phyloP scores from a whole-genome alignment of 2,329 filamentous ascomycete genomes.

The Penicillium crustosum region DNA sequence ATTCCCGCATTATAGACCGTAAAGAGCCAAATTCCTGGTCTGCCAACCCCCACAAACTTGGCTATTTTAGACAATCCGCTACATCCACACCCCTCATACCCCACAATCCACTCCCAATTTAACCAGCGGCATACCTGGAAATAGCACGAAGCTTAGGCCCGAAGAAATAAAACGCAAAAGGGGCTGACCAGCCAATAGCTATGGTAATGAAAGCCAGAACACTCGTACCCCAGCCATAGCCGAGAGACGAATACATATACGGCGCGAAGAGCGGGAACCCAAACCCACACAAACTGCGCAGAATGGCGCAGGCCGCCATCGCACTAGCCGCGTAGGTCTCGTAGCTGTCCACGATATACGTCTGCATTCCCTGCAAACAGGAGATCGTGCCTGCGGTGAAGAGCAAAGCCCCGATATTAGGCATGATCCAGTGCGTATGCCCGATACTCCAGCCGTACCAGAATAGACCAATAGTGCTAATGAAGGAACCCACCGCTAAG shows the following conservation, averaged over 20 bases:
- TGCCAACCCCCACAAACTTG: neutral
- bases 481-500: neutral
- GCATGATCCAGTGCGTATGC: conserved; percentile 37
- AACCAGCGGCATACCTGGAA: neutral
- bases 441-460: conserved; percentile 40
- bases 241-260: conserved; percentile 29
- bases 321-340: conserved; percentile 32
- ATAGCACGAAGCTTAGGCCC: neutral
- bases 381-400: conserved; percentile 46
- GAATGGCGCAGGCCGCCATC: conserved; percentile 23
- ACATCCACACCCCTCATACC: neutral
- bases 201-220: conserved; percentile 37
- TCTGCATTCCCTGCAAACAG: conserved; percentile 40
- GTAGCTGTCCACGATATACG: conserved; percentile 35
- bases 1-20: no score
- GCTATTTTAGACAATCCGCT: neutral
- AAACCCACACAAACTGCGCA: conserved; percentile 32
- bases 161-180: conserved; percentile 19
- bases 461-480: conserved; percentile 44
- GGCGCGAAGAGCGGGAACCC: conserved; percentile 36
- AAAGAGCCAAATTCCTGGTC: no score
- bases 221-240: conserved; percentile 34
- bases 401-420: conserved; percentile 51
- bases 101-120: neutral
- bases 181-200: conserved; percentile 42